Evolutionary conservation across 2,329 filamentous ascomycete genomes (phyloP), one percentile per base, ranked within the genome.

Genomic region (Talaromyces sp.): DNA sequence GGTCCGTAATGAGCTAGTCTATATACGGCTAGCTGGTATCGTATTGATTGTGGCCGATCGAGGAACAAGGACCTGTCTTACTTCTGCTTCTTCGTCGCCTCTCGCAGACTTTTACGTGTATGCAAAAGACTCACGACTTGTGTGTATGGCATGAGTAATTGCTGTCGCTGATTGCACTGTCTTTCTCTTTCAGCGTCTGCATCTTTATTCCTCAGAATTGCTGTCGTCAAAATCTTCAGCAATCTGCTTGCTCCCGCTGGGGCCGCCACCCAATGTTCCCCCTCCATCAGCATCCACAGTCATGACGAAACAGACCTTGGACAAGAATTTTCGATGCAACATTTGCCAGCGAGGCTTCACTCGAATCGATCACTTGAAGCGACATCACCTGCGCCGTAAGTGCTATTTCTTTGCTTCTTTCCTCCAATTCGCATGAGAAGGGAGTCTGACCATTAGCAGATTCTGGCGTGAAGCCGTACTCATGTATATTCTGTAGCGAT

Each of bases 341-440:
- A 72, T 80, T 67, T 82, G 80, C 68, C 74, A 78, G 69, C 77
- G 79, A 67, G 74, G 73, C 56, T 82, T 82, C 72, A 81, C 80
- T 27, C 79, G 80, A 64, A 79, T 80, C 70, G 80, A 82, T 73
- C 80, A 82, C 70, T 70, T 82, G 41, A 82, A 81, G 69, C 73
- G 80, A 63, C 80, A 82, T 68, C 78, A 81, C 67, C 72, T 82
- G 45, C 75, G 80, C 65, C 80, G 80, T 82, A 76, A 69, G 76
- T 73, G 33, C 57, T 63, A 47, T 43, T 45, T 60, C 60, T 45
- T 47, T 10, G 19, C 47, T 61, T 62, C 61, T 45, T 37, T 62
- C 24, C 47, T 41, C 27, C 24, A 45, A 37, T 35, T n/a, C 37
- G 33, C 14, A 35, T 19, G 8, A 19, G 19, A 27, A 47, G 11